These are phyloP conservation scores for Thelephora ganbajun DNA, from an alignment of 768 basidiomycete species.

Conservation along the genomic window DNA sequence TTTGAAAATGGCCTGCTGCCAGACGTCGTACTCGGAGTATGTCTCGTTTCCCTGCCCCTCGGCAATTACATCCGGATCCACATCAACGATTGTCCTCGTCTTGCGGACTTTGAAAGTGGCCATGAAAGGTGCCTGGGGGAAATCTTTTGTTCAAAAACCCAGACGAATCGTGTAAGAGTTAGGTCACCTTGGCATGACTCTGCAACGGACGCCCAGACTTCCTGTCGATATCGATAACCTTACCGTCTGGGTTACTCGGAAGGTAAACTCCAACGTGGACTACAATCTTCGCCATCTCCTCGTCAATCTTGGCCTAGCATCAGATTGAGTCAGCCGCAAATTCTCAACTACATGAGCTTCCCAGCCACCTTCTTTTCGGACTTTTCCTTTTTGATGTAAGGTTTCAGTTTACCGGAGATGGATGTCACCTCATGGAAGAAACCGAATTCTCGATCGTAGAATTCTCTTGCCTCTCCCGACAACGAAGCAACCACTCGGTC, in stretches of 20 bases:
- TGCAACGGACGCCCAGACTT: constrained; percentile 92
- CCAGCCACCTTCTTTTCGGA: constrained; percentile 81
- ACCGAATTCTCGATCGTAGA: constrained; percentile 89
- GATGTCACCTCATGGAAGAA: constrained; percentile 97
- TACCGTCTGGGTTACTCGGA: constrained; percentile 94
- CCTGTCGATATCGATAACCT: constrained; percentile 94
- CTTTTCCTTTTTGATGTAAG: constrained; percentile 89
- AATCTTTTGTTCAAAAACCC: constrained; percentile 1
- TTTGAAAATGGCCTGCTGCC: constrained; percentile 99
- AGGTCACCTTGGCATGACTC: constrained; percentile 83
- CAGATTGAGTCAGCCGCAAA: constrained; percentile 1
- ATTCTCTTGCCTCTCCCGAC: constrained; percentile 76
- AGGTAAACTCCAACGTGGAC: constrained; percentile 95
- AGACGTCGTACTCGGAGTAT: constrained; percentile 66
- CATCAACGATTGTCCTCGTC: constrained; percentile 51
- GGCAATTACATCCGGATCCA: constrained; percentile 60
- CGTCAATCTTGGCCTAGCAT: constrained; percentile 88
- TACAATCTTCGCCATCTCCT: constrained; percentile 93
- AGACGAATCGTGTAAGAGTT: constrained; percentile 1
- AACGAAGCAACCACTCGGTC: constrained; percentile 67
- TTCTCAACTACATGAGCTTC: constrained; percentile 1
- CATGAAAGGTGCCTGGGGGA: constrained; percentile 92
- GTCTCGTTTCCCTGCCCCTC: constrained; percentile 44
- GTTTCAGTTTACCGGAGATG: constrained; percentile 94
- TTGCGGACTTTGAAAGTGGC: constrained; percentile 98